Conservation (phyloP, 108 stramenopile species). For the Nitzschia putrida region DNA sequence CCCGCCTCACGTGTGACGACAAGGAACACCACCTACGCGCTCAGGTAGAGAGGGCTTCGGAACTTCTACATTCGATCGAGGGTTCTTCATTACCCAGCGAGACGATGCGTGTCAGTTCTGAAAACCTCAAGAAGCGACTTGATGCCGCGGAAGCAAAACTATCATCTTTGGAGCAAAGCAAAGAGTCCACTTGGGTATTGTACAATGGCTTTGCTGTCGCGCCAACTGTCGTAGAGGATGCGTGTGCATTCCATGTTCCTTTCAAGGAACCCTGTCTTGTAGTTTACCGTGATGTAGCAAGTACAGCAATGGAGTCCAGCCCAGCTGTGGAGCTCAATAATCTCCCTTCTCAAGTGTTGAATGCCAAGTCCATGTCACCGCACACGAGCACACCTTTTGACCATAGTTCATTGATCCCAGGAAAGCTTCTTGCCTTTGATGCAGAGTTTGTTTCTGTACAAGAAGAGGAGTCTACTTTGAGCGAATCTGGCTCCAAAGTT, state of each 20-base stretch:
- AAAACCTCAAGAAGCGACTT: constrained; percentile 11
- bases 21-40: constrained; percentile 35
- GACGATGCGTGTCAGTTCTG: constrained; percentile 10
- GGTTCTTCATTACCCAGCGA: constrained; percentile 7
- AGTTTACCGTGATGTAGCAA: constrained; percentile 45
- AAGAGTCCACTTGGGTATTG: constrained; percentile 59
- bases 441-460: constrained; percentile 89
- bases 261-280: constrained; percentile 81
- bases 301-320: constrained; percentile 2
- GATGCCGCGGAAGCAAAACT: constrained; percentile 12
- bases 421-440: constrained; percentile 84
- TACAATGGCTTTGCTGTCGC: constrained; percentile 79
- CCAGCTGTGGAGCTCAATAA: neutral
- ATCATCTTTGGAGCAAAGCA: constrained; percentile 4
- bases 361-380: constrained; percentile 59
- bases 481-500: constrained; percentile 77
- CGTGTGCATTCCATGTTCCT: constrained; percentile 65
- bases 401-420: constrained; percentile 41
- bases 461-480: constrained; percentile 75
- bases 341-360: constrained; percentile 54
- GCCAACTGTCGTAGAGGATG: constrained; percentile 64
- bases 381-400: constrained; percentile 22
- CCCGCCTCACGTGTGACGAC: constrained; percentile 46
- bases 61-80: neutral
- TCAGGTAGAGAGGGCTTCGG: constrained; percentile 31